A percentile compares a stretch with the other conserved stretches of the same genome.
phyloP scores from a whole-genome alignment of 2,329 filamentous ascomycete species.

The Thermomyces lanuginosus region DNA sequence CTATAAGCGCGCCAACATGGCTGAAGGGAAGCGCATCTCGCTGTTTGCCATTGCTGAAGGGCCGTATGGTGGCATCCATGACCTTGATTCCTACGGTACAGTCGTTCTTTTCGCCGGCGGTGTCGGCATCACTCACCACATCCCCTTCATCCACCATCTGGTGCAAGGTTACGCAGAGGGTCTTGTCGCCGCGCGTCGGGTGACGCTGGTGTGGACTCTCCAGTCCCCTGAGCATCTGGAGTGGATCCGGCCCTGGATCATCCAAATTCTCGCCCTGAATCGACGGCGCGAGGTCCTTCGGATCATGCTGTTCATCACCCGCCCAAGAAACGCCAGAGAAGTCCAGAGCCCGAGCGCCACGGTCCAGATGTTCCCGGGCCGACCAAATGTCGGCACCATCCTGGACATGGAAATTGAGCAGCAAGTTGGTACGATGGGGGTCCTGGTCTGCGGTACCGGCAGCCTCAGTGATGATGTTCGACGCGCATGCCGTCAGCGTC shows the following conservation, averaged over 20 bases:
- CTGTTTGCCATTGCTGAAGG: constrained; percentile 70
- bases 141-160: constrained; percentile 69
- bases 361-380: constrained; percentile 82
- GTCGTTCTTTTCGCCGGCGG: constrained; percentile 80
- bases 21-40: constrained; percentile 38
- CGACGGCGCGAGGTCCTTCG: constrained; percentile 66
- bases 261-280: constrained; percentile 59
- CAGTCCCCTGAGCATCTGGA: constrained; percentile 77
- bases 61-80: constrained; percentile 71
- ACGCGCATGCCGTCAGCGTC: constrained; percentile 48
- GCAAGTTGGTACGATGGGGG: constrained; percentile 75
- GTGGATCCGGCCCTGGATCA: constrained; percentile 84
- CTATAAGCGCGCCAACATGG: constrained; percentile 48
- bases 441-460: constrained; percentile 65
- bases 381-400: constrained; percentile 67
- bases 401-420: constrained; percentile 65
- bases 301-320: constrained; percentile 79
- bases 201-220: constrained; percentile 85
- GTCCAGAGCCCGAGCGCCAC: constrained; percentile 60
- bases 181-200: constrained; percentile 61
- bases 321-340: constrained; percentile 68
- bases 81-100: constrained; percentile 82
- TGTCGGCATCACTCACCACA: constrained; percentile 87
- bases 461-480: constrained; percentile 61
- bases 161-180: constrained; percentile 51